A percentile compares a stretch with the other conserved stretches of the same genome.
Conservation (phyloP, 2,329 filamentous ascomycete genomes). For the Colletotrichum sp. region DNA sequence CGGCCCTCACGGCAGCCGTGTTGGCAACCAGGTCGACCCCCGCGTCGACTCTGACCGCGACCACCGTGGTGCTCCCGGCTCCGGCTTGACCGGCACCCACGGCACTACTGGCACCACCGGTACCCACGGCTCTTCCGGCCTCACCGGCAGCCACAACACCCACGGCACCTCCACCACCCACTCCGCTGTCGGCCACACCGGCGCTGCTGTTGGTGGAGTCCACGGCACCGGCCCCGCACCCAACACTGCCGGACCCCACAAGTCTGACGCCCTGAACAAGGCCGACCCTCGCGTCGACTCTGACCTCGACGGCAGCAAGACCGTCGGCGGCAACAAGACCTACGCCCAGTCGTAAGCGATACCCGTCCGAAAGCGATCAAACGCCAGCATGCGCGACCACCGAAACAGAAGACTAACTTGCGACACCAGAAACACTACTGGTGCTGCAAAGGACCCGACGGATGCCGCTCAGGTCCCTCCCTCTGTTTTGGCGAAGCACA, state of each 20-base stretch:
- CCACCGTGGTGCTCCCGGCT: slow-evolving; percentile 16
- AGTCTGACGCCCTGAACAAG: slow-evolving; percentile 59
- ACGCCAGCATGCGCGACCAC: neutral
- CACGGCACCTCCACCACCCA: slow-evolving; percentile 43
- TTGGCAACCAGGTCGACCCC: neutral
- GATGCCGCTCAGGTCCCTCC: slow-evolving; percentile 64
- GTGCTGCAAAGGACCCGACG: slow-evolving; percentile 47
- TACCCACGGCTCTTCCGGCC: slow-evolving; percentile 11
- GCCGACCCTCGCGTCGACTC: slow-evolving; percentile 60
- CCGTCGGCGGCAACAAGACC: slow-evolving; percentile 58
- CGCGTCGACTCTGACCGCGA: slow-evolving; percentile 25
- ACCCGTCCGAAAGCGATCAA: slow-evolving; percentile 8
- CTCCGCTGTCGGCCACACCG: slow-evolving; percentile 35
- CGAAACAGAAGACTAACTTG: slow-evolving; percentile 23
- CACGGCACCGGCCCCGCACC: slow-evolving; percentile 33
- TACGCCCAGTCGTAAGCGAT: slow-evolving; percentile 41
- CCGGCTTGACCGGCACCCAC: slow-evolving; percentile 1
- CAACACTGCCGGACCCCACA: slow-evolving; percentile 48
- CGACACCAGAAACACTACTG: slow-evolving; percentile 13
- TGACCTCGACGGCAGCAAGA: slow-evolving; percentile 59
- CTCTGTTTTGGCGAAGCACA: slow-evolving; percentile 52
- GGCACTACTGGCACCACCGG: slow-evolving; percentile 13
- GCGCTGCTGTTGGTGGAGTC: slow-evolving; percentile 24
- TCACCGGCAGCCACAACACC: slow-evolving; percentile 33
- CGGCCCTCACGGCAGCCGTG: slow-evolving; percentile 30